Percentiles rank a stretch among this genome's conserved stretches.
Conservation (phyloP, 345 rosid genomes). For the Erysimum cheiranthoides region DNA sequence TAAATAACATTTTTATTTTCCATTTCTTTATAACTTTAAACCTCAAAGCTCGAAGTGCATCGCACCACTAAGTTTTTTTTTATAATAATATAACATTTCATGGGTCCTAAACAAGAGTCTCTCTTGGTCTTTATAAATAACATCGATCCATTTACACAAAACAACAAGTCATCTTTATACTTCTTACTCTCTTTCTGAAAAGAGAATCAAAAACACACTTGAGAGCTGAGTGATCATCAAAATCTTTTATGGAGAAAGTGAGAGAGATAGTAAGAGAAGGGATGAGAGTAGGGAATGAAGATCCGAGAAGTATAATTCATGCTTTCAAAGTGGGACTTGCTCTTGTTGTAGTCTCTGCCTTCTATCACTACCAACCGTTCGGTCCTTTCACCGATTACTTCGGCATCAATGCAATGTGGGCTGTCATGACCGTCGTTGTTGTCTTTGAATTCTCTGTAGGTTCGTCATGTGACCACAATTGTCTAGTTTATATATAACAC, state of each 20-base stretch:
- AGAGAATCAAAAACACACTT: not conserved
- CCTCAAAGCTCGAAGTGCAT: not conserved
- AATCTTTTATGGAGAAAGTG: not conserved
- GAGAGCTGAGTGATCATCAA: slow-evolving; percentile 12
- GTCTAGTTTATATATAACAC: not conserved
- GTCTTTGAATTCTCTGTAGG: slow-evolving; percentile 20
- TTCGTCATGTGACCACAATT: not conserved
- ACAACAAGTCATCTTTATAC: not conserved
- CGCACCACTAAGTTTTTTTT: not conserved
- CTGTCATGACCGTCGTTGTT: slow-evolving; percentile 27
- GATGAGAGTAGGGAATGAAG: slow-evolving; percentile 8
- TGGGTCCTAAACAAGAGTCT: not conserved
- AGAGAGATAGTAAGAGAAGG: not conserved
- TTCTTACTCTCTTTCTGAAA: not conserved
- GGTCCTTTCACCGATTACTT: slow-evolving; percentile 5
- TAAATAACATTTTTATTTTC: not conserved
- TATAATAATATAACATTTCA: not conserved
- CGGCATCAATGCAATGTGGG: slow-evolving; percentile 27
- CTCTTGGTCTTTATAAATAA: slow-evolving; percentile 5
- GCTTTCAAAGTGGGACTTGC: slow-evolving; percentile 21
- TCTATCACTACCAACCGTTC: slow-evolving; percentile 9
- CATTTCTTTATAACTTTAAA: not conserved
- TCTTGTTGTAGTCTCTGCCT: slow-evolving; percentile 2
- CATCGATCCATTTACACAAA: not conserved
- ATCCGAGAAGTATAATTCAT: slow-evolving; percentile 4